Evolutionary conservation across 345 rosid species (phyloP).

Genomic region (Rhodomyrtus tomentosa): DNA sequence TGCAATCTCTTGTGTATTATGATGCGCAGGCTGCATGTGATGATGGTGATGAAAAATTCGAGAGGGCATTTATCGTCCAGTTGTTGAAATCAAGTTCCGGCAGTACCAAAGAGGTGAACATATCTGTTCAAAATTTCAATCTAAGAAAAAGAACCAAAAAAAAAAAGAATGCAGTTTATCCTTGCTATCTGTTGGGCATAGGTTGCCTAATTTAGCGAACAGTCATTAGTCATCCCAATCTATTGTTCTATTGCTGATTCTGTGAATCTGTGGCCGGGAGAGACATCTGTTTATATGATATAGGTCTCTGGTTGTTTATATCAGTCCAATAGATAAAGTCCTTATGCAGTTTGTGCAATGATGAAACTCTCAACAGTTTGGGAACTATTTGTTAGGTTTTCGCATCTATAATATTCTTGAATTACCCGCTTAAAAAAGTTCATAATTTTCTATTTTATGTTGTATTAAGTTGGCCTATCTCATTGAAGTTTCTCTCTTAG

Average conservation of each 20-base stretch:
- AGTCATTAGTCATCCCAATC: not conserved
- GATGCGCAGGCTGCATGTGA: constrained; percentile 61
- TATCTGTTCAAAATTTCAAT: not conserved
- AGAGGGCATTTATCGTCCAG: constrained; percentile 79
- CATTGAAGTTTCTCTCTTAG: not conserved
- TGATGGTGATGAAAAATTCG: constrained; percentile 57
- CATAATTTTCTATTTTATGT: not conserved
- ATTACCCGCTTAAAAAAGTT: not conserved
- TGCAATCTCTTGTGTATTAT: not conserved
- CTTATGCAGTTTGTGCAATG: no score
- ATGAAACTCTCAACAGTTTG: not conserved
- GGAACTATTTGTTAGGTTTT: not conserved
- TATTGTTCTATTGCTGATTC: not conserved
- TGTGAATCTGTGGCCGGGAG: not conserved
- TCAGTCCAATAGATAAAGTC: no score
- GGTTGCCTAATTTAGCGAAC: not conserved
- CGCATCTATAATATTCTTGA: not conserved
- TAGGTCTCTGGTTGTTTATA: not conserved
- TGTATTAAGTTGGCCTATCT: not conserved
- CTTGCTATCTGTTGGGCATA: not conserved
- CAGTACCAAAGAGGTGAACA: constrained; percentile 51
- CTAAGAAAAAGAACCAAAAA: not conserved
- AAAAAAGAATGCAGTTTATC: no score
- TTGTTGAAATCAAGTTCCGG: constrained; percentile 32
- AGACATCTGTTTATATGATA: not conserved